A percentile compares a stretch with the other conserved stretches of the same genome.
Conservation (phyloP, 495 filamentous ascomycete species). For the Chaetomium tenue region DNA sequence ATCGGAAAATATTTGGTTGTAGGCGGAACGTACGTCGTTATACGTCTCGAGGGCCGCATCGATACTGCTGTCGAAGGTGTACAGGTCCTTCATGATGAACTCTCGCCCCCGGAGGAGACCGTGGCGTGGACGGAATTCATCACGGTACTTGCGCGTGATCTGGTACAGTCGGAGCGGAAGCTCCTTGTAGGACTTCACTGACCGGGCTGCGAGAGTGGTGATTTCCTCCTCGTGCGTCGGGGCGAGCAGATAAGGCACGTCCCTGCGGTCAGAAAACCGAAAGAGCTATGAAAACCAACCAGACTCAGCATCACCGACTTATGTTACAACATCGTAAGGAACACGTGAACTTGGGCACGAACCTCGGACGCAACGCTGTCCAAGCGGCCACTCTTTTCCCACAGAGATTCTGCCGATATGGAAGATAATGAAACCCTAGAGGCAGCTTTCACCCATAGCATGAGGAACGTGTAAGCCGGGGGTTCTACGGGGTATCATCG, state of each 20-base stretch:
- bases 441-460: slow-evolving; percentile 55
- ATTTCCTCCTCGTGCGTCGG: slow-evolving; percentile 98
- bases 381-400: slow-evolving; percentile 59
- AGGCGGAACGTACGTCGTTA: slow-evolving; percentile 63
- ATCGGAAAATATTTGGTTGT: slow-evolving; percentile 73
- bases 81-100: slow-evolving; percentile 97
- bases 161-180: slow-evolving; percentile 89
- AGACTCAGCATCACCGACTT: slow-evolving; percentile 17
- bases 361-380: slow-evolving; percentile 44
- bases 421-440: slow-evolving; percentile 86
- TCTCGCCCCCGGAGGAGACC: slow-evolving; percentile 88
- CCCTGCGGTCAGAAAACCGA: slow-evolving; percentile 74
- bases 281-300: slow-evolving; percentile 62
- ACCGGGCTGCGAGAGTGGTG: slow-evolving; percentile 69
- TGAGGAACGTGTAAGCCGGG: slow-evolving; percentile 3
- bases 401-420: slow-evolving; percentile 80
- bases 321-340: not conserved
- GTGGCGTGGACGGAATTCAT: slow-evolving; percentile 83
- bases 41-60: slow-evolving; percentile 75
- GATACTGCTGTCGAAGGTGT: slow-evolving; percentile 79
- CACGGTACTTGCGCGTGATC: slow-evolving; percentile 89
- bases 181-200: slow-evolving; percentile 80
- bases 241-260: slow-evolving; percentile 70
- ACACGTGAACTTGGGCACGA: slow-evolving; percentile 12
- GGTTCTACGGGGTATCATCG: not conserved